phyloP scores from a whole-genome alignment of 148 eudicot genomes.

The Chenopodium berlandieri region DNA sequence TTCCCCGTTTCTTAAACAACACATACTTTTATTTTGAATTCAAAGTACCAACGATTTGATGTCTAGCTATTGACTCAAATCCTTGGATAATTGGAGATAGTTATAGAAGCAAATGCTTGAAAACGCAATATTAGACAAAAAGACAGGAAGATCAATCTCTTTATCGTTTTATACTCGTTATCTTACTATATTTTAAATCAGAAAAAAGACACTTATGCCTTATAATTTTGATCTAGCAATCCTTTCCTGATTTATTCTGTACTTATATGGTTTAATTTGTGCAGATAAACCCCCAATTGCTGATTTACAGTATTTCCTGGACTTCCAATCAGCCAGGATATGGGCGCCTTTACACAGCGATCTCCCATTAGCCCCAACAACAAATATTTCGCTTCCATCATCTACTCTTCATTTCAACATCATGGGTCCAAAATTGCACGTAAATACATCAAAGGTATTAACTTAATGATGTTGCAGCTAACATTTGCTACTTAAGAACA shows the following conservation, averaged over 20 bases:
- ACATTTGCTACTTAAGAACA: background rate
- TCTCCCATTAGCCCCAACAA: constrained; percentile 66
- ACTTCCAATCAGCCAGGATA: constrained; percentile 65
- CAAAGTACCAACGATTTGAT: background rate
- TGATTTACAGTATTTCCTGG: constrained; percentile 71
- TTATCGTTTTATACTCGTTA: too few species aligned
- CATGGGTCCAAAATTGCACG: constrained; percentile 71
- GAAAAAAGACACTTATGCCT: background rate
- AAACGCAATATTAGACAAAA: too few species aligned
- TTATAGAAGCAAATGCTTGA: too few species aligned
- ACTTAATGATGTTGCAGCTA: background rate
- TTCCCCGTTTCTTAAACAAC: too few species aligned
- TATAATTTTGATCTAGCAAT: background rate
- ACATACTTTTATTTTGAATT: too few species aligned
- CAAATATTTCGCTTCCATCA: constrained; percentile 36
- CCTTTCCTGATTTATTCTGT: background rate
- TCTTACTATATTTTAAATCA: background rate
- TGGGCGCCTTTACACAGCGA: constrained; percentile 91
- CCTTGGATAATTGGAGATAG: too few species aligned
- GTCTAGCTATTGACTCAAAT: too few species aligned
- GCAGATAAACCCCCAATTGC: constrained; percentile 82
- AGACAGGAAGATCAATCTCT: too few species aligned
- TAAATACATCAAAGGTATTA: constrained; percentile 69
- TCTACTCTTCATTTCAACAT: constrained; percentile 62
- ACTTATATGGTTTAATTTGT: background rate